Evolutionary conservation across 805 yeast genomes (phyloP).

Genomic region (Wickerhamomyces alni): DNA sequence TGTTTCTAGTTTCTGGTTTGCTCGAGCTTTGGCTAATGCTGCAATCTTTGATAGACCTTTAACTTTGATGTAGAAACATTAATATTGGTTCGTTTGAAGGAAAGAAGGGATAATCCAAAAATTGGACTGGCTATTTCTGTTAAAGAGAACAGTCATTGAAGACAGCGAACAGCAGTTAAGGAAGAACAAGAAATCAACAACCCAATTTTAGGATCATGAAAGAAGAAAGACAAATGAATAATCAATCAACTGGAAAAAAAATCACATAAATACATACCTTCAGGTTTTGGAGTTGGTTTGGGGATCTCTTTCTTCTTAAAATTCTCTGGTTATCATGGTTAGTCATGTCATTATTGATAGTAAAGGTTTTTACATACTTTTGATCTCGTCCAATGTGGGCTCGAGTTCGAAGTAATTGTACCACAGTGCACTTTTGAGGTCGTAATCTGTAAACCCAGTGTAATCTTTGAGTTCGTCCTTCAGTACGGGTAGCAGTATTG

Average conservation of each 20-base stretch:
- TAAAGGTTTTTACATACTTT: constrained; percentile 17
- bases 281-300: constrained; percentile 11
- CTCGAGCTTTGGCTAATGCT: constrained; percentile 19
- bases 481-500: constrained; percentile 37
- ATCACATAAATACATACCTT: constrained; percentile 40
- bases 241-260: neutral
- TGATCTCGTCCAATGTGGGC: constrained; percentile 41
- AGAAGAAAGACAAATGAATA: constrained; percentile 2
- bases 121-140: constrained; percentile 1
- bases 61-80: constrained; percentile 1
- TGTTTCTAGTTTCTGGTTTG: constrained; percentile 7
- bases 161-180: too few species aligned
- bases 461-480: constrained; percentile 32
- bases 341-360: too few species aligned
- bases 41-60: constrained; percentile 17
- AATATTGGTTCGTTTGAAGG: neutral
- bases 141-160: too few species aligned
- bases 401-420: constrained; percentile 50
- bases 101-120: constrained; percentile 3
- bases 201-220: constrained; percentile 5
- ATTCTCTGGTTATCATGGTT: constrained; percentile 10
- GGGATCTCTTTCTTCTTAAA: constrained; percentile 16
- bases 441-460: constrained; percentile 38
- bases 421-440: constrained; percentile 54
- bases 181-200: neutral